phyloP scores from a whole-genome alignment of 2,329 filamentous ascomycete species.

The Colletotrichum filicis region DNA sequence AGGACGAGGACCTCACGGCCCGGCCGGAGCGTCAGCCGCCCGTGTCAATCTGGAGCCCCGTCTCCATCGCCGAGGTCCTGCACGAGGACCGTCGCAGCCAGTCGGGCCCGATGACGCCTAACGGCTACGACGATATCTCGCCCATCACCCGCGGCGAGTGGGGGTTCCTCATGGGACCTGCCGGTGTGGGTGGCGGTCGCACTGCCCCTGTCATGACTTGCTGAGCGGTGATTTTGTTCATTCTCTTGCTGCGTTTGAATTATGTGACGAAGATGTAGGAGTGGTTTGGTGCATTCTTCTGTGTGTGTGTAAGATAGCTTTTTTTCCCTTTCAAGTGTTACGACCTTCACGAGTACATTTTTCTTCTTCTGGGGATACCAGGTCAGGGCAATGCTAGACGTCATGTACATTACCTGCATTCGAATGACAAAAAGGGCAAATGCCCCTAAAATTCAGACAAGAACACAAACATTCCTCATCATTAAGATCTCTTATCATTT shows the following conservation, averaged over 20 bases:
- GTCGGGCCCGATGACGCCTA: constrained; percentile 65
- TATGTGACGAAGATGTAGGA: not conserved
- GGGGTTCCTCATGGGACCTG: constrained; percentile 67
- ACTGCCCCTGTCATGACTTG: constrained; percentile 65
- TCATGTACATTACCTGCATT: constrained; percentile 30
- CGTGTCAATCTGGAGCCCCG: constrained; percentile 43
- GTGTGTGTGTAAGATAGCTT: constrained; percentile 23
- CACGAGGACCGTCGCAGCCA: constrained; percentile 40
- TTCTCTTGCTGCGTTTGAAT: not conserved
- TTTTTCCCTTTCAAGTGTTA: not conserved
- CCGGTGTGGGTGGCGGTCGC: constrained; percentile 53
- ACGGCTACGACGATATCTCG: constrained; percentile 70
- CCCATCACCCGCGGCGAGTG: constrained; percentile 72
- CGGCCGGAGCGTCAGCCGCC: constrained; percentile 43
- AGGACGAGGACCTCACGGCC: constrained; percentile 51
- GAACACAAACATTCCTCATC: not conserved
- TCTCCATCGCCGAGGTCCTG: constrained; percentile 59
- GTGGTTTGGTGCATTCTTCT: not conserved
- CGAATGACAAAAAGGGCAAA: not conserved
- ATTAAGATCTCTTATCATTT: not conserved
- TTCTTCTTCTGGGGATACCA: constrained; percentile 15
- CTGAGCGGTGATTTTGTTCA: constrained; percentile 41
- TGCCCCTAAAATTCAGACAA: not conserved
- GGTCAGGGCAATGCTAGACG: not conserved
- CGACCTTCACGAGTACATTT: constrained; percentile 18